Base-by-base conservation (phyloP, 164 flowering plant genomes). In the Cinnamomum chago region DNA sequence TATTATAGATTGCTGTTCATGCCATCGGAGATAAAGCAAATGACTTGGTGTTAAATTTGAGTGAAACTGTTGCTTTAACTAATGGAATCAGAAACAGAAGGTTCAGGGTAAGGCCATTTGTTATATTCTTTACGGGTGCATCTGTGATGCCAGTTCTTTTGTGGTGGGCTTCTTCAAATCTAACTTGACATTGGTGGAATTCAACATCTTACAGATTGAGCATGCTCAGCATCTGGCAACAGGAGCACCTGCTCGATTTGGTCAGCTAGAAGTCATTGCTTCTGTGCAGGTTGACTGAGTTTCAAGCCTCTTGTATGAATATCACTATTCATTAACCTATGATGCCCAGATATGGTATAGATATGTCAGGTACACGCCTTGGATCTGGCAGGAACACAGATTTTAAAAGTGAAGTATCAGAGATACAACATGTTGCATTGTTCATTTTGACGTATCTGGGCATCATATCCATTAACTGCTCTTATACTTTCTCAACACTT, bases 11-110 rank as follows among this genome's bases (percentile, higher is more conserved):
- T 82, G 92, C 97, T 51, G 83, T 93, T 74, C 99, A 95, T 88
- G 98, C 98, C 40, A 95, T 95, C 75, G 99, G 99, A 30, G 99
- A 95, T 77, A 90, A 65, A 77, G 96, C 99, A 74, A 95, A 95
- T 86, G 95, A 90, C 79, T 60, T 90, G 82, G 76, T 95, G 70
- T 85, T 95, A 78, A 91, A 90, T 79, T 76, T 93, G 76, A 88
- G 88, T 77, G 82, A 85, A 27, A 84, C 91, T 66, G 86, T 90
- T 47, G 81, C 72, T 22, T 75, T 91, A 67, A 67, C 77, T 55
- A 89, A 92, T 84, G 96, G 91, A 77, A 70, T 68, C 70, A 86
- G 87, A 74, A 96, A 95, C 75, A 76, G 97, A 77, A 89, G 99
- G 84, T 89, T 87, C 75, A 82, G 99, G 91, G 99, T 95, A 88